Conservation (phyloP, 805 yeast genomes). For the Trichomonascus vanleenenianus region DNA sequence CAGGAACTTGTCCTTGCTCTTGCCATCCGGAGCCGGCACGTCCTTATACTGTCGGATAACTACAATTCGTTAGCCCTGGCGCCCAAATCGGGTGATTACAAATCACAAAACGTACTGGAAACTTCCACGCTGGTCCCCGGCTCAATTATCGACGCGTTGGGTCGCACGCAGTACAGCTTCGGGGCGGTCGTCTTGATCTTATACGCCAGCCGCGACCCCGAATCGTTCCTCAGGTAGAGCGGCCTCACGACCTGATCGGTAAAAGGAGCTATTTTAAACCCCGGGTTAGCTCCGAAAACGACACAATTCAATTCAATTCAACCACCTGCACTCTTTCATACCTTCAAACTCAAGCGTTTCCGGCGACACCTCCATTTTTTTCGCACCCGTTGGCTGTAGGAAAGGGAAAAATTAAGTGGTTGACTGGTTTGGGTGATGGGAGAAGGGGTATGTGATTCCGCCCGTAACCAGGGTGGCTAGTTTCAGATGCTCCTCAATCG, state of each 20-base stretch:
- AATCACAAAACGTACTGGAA: constrained; percentile 31
- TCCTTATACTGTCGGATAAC: constrained; percentile 80
- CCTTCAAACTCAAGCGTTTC: constrained; percentile 67
- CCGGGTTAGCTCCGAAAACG: background rate
- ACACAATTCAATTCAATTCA: background rate
- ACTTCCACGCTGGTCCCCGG: constrained; percentile 72
- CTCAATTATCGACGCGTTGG: constrained; percentile 74
- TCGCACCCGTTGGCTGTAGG: too few relatives aligned
- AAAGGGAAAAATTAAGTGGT: background rate
- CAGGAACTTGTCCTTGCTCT: constrained; percentile 84
- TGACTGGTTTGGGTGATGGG: constrained; percentile 4
- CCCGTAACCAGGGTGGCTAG: constrained; percentile 5
- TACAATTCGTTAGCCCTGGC: constrained; percentile 3
- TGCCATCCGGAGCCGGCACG: constrained; percentile 65
- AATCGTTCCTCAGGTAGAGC: constrained; percentile 48
- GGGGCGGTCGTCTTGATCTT: constrained; percentile 99
- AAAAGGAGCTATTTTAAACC: constrained; percentile 63
- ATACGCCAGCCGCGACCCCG: constrained; percentile 63
- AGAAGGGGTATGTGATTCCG: background rate
- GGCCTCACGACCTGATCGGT: constrained; percentile 61
- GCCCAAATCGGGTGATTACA: background rate
- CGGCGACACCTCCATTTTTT: constrained; percentile 63
- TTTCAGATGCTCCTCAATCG: background rate
- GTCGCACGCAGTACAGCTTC: constrained; percentile 88
- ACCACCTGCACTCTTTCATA: constrained; percentile 34